phyloP scores from a whole-genome alignment of 2,329 filamentous ascomycete genomes.

The Hypocreales sp. region DNA sequence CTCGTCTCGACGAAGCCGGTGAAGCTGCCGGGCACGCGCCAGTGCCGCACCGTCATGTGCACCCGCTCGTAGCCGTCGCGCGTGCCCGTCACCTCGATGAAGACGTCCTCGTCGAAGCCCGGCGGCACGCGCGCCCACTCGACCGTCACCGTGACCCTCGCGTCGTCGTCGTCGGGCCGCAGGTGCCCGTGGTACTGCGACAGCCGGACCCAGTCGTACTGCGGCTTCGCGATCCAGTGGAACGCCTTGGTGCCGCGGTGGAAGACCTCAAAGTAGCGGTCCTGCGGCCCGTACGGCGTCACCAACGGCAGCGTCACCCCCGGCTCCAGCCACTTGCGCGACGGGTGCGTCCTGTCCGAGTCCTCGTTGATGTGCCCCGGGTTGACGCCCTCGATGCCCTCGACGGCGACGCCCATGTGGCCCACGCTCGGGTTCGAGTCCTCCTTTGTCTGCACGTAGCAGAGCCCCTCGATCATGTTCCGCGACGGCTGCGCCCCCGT shows the following conservation, averaged over 20 bases:
- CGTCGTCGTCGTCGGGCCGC: conserved; percentile 14
- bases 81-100: conserved; percentile 18
- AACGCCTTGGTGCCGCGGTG: conserved; percentile 15
- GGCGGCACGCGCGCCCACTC: conserved; percentile 21
- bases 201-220: conserved; percentile 18
- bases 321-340: conserved; percentile 13
- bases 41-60: conserved; percentile 9
- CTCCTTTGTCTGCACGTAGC: conserved; percentile 34
- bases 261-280: conserved; percentile 20
- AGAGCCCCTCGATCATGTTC: conserved; percentile 37
- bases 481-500: conserved; percentile 23
- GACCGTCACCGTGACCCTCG: conserved; percentile 13
- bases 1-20: conserved; percentile 18
- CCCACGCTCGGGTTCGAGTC: conserved; percentile 28
- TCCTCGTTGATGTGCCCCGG: conserved; percentile 32
- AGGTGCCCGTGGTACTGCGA: conserved; percentile 13
- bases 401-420: conserved; percentile 16
- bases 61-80: conserved; percentile 21
- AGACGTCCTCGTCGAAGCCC: conserved; percentile 24
- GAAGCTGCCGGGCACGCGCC: conserved; percentile 15
- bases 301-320: conserved; percentile 15
- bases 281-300: conserved; percentile 14
- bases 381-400: conserved; percentile 17
- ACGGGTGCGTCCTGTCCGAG: conserved; percentile 32
- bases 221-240: conserved; percentile 12